These are phyloP conservation scores for Penicillium simplicissimum DNA, from an alignment of 495 filamentous ascomycete genomes.

Conservation along the genomic window DNA sequence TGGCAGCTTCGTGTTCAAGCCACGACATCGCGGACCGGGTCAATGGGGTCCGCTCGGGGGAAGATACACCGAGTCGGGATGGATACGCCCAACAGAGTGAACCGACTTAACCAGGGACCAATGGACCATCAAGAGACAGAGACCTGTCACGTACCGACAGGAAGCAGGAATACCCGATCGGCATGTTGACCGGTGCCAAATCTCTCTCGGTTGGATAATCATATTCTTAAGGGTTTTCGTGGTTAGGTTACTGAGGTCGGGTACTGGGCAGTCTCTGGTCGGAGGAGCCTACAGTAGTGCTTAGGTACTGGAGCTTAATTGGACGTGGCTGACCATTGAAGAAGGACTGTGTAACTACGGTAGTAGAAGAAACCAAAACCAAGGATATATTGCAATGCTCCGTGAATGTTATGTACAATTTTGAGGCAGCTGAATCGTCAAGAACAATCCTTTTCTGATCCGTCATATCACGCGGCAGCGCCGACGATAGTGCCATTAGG, in stretches of 20 bases:
- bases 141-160: neutral
- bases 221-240: neutral
- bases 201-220: neutral
- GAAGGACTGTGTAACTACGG: too few relatives aligned
- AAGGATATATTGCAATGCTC: neutral
- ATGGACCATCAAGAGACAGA: neutral
- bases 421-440: neutral
- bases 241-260: too few relatives aligned
- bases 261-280: neutral
- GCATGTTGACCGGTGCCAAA: neutral
- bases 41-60: conserved; percentile 17
- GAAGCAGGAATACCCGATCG: neutral
- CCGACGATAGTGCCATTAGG: conserved; percentile 39
- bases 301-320: neutral
- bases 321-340: neutral
- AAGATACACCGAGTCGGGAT: conserved; percentile 9
- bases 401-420: conserved; percentile 1
- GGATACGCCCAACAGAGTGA: neutral
- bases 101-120: neutral
- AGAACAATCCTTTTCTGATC: neutral
- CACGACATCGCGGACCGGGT: conserved; percentile 8
- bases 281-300: too few relatives aligned
- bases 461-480: conserved; percentile 1
- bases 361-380: neutral
- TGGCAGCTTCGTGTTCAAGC: neutral